A percentile compares a stretch with the other conserved stretches of the same genome.
Conservation (phyloP, 1,139 yeast genomes). For the Saccharomyces hybrid region DNA sequence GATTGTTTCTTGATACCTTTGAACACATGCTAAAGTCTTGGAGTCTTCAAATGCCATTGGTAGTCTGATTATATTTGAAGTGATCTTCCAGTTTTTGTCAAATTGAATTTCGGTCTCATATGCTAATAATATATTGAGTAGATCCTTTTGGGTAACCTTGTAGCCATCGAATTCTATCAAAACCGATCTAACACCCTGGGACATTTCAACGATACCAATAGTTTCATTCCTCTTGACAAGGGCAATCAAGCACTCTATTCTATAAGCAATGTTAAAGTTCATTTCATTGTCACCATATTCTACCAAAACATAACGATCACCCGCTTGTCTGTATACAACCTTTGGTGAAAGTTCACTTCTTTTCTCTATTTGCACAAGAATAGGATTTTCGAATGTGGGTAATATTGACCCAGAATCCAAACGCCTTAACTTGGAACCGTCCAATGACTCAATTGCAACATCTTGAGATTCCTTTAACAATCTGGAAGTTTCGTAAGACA, state of each 20-base stretch:
- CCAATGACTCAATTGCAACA: slow-evolving; percentile 38
- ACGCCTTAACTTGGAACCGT: slow-evolving; percentile 34
- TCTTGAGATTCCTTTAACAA: slow-evolving; percentile 56
- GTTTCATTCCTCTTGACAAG: slow-evolving; percentile 60
- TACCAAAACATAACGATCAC: slow-evolving; percentile 84
- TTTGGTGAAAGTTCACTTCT: slow-evolving; percentile 50
- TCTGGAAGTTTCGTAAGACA: slow-evolving; percentile 62
- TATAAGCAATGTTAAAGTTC: slow-evolving; percentile 78
- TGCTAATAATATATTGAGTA: slow-evolving; percentile 58
- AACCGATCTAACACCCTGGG: slow-evolving; percentile 94
- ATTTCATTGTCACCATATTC: slow-evolving; percentile 87
- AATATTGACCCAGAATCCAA: slow-evolving; percentile 32
- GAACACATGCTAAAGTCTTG: slow-evolving; percentile 80
- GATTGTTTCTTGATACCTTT: slow-evolving; percentile 87
- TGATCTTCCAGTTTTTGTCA: slow-evolving; percentile 77
- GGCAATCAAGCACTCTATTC: slow-evolving; percentile 76
- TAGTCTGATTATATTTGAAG: slow-evolving; percentile 70
- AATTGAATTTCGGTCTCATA: slow-evolving; percentile 69
- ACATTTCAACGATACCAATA: slow-evolving; percentile 84
- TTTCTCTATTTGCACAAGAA: slow-evolving; percentile 44
- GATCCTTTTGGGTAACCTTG: slow-evolving; percentile 49
- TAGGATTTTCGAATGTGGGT: slow-evolving; percentile 44
- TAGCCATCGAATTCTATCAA: slow-evolving; percentile 70
- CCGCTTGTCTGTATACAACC: slow-evolving; percentile 90
- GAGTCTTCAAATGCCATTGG: slow-evolving; percentile 97